These are phyloP conservation scores for Hemileccinum impolitum DNA, from an alignment of 768 basidiomycete species.

Conservation along the genomic window DNA sequence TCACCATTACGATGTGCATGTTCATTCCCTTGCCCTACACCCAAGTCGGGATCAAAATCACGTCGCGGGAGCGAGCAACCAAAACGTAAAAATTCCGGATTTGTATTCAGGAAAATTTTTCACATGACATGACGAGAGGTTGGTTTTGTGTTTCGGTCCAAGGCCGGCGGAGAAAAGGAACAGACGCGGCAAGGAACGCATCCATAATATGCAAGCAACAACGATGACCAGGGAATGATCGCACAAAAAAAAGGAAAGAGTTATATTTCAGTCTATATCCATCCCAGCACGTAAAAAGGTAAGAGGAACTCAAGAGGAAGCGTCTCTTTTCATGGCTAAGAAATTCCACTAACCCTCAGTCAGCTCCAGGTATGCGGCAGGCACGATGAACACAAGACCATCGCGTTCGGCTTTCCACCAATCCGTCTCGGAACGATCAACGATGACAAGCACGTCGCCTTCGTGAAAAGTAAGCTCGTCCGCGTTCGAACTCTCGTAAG, in stretches of 20 bases:
- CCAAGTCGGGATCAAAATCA: conserved; percentile 10
- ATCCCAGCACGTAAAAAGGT: conserved; percentile 39
- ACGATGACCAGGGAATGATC: conserved; percentile 25
- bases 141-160: conserved; percentile 7
- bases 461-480: conserved; percentile 88
- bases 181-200: background rate
- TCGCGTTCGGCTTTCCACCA: conserved; percentile 97
- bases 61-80: conserved; percentile 1
- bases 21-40: background rate
- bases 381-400: conserved; percentile 86
- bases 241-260: conserved; percentile 45
- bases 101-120: conserved; percentile 4
- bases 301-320: conserved; percentile 54
- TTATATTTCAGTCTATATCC: conserved; percentile 79
- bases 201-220: conserved; percentile 13
- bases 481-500: conserved; percentile 62
- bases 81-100: conserved; percentile 11
- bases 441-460: conserved; percentile 72
- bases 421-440: conserved; percentile 79
- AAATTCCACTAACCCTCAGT: conserved; percentile 81
- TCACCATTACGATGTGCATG: conserved; percentile 2
- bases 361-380: conserved; percentile 86
- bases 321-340: conserved; percentile 21
- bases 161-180: background rate
- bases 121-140: conserved; percentile 2